A percentile compares a stretch with the other conserved stretches of the same genome.
These are phyloP conservation scores for Zygotorulaspora sp. DNA, from an alignment of 805 yeast genomes.

Conservation along the genomic window DNA sequence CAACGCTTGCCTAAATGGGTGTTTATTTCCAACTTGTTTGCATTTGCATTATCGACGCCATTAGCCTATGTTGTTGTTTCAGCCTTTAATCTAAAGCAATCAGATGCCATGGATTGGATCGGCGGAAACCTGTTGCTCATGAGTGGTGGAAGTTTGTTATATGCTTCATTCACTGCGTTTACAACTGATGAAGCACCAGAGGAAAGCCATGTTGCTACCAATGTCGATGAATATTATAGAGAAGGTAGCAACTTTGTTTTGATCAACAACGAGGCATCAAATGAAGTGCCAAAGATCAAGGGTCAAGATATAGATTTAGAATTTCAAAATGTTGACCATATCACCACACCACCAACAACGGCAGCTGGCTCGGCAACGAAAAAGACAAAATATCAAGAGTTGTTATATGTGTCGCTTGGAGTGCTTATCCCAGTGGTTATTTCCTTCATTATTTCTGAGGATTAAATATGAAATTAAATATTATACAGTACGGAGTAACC, in stretches of 20 bases:
- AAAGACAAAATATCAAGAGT: slow-evolving; percentile 13
- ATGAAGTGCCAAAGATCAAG: slow-evolving; percentile 2
- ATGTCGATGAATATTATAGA: slow-evolving; percentile 5
- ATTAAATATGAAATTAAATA: slow-evolving; percentile 3
- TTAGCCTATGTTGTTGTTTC: slow-evolving; percentile 30
- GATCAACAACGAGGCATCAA: slow-evolving; percentile 1
- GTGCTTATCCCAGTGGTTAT: slow-evolving; percentile 28
- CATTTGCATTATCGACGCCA: slow-evolving; percentile 35
- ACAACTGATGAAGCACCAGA: slow-evolving; percentile 20
- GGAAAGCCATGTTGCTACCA: slow-evolving; percentile 7
- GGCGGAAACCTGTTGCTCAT: slow-evolving; percentile 32
- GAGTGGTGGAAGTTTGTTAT: slow-evolving; percentile 36
- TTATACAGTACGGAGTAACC: slow-evolving; percentile 1
- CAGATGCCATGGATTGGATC: slow-evolving; percentile 29
- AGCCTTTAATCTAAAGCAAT: slow-evolving; percentile 23
- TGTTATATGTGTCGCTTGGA: slow-evolving; percentile 26
- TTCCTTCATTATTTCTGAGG: slow-evolving; percentile 26
- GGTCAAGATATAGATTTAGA: slow-evolving; percentile 1
- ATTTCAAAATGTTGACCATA: slow-evolving; percentile 3
- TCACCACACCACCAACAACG: slow-evolving; percentile 5
- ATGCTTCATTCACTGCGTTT: slow-evolving; percentile 35
- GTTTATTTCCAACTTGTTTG: slow-evolving; percentile 44
- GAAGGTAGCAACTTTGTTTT: slow-evolving; percentile 7
- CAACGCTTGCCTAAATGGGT: slow-evolving; percentile 38
- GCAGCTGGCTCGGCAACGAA: neutral